Base-by-base conservation (phyloP, 495 filamentous ascomycete species). In the Aspergillus hancockii region DNA sequence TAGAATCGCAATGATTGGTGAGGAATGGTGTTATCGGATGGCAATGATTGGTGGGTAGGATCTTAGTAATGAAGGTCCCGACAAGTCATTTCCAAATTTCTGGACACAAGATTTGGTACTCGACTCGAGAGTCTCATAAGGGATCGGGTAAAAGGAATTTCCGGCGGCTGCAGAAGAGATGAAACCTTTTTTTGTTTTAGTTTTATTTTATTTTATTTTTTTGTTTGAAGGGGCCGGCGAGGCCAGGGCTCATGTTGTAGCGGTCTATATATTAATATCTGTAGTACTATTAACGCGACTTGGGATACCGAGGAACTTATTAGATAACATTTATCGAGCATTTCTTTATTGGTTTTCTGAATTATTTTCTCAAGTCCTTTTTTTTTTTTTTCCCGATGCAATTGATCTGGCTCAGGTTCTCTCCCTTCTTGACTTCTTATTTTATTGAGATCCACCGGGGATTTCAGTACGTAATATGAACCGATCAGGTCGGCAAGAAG, bases 381-480 rank as follows among this genome's bases (percentile, higher is more conserved):
- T 40, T 40, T 40, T 13, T 9, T 10, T 40, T 12, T n/a, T 40
- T 40, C 9, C 36, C 3, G 12, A 13, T 16, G 45, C 43, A 36
- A 50, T 34, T 47, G 25, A 28, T 28, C 25, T 28, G 3, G n/a
- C n/a, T n/a, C n/a, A n/a, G n/a, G 25, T 28, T 28, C 25, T 7
- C 3, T 28, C 25, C 3, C 7, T 7, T 28, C 25, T 28, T 28
- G 25, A 7, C n/a, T n/a, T n/a, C n/a, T n/a, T n/a, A n/a, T n/a
- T n/a, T n/a, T n/a, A 28, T 3, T 3, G 7, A 28, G 36, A 47
- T 47, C 53, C 53, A 55, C 36, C 43, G 25, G 22, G 28, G 31
- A 40, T 49, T 54, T 47, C 67, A 58, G 65, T 67, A 70, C 68
- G 68, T 70, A 70, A 70, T 68, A 59, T 58, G 54, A 47, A 47